Evolutionary conservation across 2,329 filamentous ascomycete species (phyloP).

Genomic region (Chaetomiaceae sp.): DNA sequence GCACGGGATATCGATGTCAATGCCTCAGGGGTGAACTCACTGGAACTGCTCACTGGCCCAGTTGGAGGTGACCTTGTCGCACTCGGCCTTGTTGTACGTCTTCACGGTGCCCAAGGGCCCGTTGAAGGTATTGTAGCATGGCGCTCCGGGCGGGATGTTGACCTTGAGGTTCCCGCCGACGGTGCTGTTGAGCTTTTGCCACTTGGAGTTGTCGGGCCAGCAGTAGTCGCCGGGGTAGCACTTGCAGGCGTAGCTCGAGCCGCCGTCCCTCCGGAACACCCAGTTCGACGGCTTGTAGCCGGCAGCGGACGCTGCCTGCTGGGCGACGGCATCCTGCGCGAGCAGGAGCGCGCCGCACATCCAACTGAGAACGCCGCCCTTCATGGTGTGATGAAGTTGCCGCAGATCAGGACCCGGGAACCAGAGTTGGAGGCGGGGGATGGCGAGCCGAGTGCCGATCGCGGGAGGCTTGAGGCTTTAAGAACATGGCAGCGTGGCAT

Average conservation of each 20-base stretch:
- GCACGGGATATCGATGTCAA: background rate
- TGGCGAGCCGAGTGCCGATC: background rate
- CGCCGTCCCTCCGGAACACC: conserved; percentile 19
- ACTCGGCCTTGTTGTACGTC: conserved; percentile 36
- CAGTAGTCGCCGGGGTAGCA: conserved; percentile 27
- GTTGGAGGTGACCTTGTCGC: conserved; percentile 30
- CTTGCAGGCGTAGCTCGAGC: conserved; percentile 28
- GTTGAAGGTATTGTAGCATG: conserved; percentile 37
- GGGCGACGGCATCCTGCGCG: conserved; percentile 2
- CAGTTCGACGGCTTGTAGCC: conserved; percentile 7
- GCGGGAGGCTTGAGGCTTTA: background rate
- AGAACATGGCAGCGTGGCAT: background rate
- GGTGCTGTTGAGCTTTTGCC: conserved; percentile 32
- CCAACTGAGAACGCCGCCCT: conserved; percentile 13
- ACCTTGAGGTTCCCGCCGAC: conserved; percentile 35
- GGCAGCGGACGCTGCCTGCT: background rate
- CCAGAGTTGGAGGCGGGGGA: background rate
- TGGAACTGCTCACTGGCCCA: conserved; percentile 36
- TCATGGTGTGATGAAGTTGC: conserved; percentile 19
- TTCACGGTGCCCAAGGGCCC: conserved; percentile 34
- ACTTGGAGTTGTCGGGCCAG: conserved; percentile 26
- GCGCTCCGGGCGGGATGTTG: conserved; percentile 30
- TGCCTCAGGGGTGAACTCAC: conserved; percentile 27
- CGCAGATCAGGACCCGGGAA: background rate
- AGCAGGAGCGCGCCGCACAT: conserved; percentile 17